Conservation (phyloP, 2,329 filamentous ascomycete genomes). For the Septoria linicola region DNA sequence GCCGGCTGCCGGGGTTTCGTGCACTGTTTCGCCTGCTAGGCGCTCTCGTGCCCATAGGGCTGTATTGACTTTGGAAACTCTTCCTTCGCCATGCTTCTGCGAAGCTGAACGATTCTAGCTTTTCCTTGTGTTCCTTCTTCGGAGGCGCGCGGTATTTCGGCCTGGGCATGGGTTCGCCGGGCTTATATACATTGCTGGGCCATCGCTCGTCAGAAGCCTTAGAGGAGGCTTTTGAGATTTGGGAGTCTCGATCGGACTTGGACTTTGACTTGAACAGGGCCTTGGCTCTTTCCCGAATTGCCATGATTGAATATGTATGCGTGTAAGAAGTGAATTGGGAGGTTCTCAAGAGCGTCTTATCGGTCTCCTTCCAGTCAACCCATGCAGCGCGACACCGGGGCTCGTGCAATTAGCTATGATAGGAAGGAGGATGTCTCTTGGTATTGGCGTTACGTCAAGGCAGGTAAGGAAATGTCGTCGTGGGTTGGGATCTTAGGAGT, state of each 20-base stretch:
- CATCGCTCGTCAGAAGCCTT: slow-evolving; percentile 37
- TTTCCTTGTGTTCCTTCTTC: slow-evolving; percentile 52
- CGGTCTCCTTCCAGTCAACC: not conserved
- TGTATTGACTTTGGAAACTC: slow-evolving; percentile 48
- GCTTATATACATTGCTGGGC: slow-evolving; percentile 50
- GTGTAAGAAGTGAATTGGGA: not conserved
- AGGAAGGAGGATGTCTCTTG: not conserved
- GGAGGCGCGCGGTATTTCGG: slow-evolving; percentile 52
- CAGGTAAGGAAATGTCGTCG: not conserved
- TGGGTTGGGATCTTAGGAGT: no score
- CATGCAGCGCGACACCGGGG: not conserved
- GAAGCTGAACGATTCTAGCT: slow-evolving; percentile 50
- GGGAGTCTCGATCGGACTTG: slow-evolving; percentile 34
- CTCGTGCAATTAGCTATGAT: not conserved
- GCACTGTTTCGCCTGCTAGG: slow-evolving; percentile 40
- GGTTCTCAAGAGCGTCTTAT: not conserved
- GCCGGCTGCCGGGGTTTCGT: slow-evolving; percentile 20
- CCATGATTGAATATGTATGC: slow-evolving; percentile 38
- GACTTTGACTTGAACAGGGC: slow-evolving; percentile 43
- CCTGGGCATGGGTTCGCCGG: slow-evolving; percentile 53
- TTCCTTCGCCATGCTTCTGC: slow-evolving; percentile 48
- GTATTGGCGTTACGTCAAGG: not conserved
- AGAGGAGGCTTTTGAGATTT: slow-evolving; percentile 30
- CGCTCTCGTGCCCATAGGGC: slow-evolving; percentile 50
- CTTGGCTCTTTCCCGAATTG: slow-evolving; percentile 49